A percentile compares a stretch with the other conserved stretches of the same genome.
Evolutionary conservation across 2,329 filamentous ascomycete genomes (phyloP).

Genomic region (Fusarium vanettenii): DNA sequence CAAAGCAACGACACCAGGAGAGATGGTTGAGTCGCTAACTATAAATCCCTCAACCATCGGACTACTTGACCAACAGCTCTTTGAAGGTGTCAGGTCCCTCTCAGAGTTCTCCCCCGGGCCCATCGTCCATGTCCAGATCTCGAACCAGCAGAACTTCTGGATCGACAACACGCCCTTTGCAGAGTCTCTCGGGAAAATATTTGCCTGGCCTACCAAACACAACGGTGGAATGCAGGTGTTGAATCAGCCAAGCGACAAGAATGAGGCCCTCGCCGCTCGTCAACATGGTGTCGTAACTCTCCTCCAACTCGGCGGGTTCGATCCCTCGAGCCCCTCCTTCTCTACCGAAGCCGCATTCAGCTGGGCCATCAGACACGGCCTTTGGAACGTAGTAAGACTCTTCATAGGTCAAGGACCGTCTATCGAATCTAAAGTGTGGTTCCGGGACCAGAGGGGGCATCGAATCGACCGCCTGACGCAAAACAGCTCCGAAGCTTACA

Average conservation of each 20-base stretch:
- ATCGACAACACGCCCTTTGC: neutral
- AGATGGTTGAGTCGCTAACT: neutral
- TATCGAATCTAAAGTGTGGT: neutral
- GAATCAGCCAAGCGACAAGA: neutral
- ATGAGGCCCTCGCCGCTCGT: neutral
- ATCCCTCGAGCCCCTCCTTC: neutral
- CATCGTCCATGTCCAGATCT: neutral
- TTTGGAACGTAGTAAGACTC: neutral
- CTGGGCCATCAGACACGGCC: neutral
- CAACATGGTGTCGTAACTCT: neutral
- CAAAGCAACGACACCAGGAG: neutral
- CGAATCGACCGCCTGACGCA: neutral
- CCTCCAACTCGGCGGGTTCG: neutral
- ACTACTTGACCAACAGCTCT: neutral
- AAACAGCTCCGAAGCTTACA: neutral
- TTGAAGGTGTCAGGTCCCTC: neutral
- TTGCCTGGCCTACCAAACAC: neutral
- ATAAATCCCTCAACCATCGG: neutral
- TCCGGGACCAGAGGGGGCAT: neutral
- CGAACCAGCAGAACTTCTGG: neutral
- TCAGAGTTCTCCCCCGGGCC: neutral
- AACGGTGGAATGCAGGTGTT: neutral
- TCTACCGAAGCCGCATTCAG: neutral
- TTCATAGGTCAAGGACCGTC: neutral
- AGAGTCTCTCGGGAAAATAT: neutral